Percentiles rank a stretch among this genome's conserved stretches.
phyloP scores from a whole-genome alignment of 164 flowering plant species.

The Malania oleifera region DNA sequence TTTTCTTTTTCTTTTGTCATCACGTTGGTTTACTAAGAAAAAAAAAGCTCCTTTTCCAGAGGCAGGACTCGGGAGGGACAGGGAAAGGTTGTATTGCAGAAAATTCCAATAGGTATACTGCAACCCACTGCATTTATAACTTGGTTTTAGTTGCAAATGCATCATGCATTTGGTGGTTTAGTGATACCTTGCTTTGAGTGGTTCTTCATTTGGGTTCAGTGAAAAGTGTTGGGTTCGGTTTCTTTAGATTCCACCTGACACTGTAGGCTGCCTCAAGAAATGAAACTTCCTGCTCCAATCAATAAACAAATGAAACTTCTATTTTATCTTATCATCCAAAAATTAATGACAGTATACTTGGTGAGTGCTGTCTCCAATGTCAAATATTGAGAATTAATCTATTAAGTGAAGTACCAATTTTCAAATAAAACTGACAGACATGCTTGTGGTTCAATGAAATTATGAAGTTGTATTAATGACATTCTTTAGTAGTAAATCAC shows the following conservation, averaged over 20 bases:
- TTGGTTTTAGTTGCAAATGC: background rate
- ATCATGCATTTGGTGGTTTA: too few species aligned
- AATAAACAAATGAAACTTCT: constrained; percentile 38
- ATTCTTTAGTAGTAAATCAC: constrained; percentile 21
- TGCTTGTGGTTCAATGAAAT: constrained; percentile 32
- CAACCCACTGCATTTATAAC: constrained; percentile 1
- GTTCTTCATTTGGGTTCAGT: too few species aligned
- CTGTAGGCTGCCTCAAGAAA: background rate
- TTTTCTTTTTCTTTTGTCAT: constrained; percentile 51
- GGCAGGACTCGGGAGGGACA: constrained; percentile 8
- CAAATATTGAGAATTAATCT: constrained; percentile 12
- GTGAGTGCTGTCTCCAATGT: constrained; percentile 15
- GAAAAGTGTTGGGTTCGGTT: too few species aligned
- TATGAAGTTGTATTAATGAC: constrained; percentile 21
- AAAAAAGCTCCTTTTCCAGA: constrained; percentile 29
- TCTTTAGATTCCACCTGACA: constrained; percentile 11
- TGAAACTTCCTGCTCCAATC: constrained; percentile 12
- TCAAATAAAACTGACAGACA: constrained; percentile 48
- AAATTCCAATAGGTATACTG: constrained; percentile 14
- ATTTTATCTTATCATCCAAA: constrained; percentile 35
- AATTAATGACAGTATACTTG: constrained; percentile 9
- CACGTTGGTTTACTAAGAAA: constrained; percentile 19
- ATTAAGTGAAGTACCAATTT: constrained; percentile 14
- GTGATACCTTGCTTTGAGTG: too few species aligned
- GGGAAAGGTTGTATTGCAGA: constrained; percentile 11